Evolutionary conservation across 179 eudicot species (phyloP), one percentile per base, ranked within the genome.

Genomic region (Drosera spatulata): DNA sequence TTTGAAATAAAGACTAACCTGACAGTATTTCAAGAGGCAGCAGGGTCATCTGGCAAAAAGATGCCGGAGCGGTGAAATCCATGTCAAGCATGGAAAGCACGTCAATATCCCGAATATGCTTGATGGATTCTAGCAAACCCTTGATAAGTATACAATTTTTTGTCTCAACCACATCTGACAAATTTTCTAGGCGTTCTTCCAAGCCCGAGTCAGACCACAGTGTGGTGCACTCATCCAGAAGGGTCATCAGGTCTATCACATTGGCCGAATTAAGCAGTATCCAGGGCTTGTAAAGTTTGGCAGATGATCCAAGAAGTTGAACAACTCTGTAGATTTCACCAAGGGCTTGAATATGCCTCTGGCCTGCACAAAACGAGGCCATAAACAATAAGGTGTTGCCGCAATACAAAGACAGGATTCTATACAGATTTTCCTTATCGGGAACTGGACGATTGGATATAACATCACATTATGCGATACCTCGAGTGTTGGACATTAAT

Each of bases 241-340:
- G 70, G 53, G 59, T 59, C 57, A 51, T 63, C 7, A 83, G 55
- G 57, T 53, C 62, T 43, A 66, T 40, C n/a, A 56, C 56, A 54
- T 77, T 68, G 63, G 53, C 63, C 65, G 57, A 53, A 41, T 71
- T 69, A n/a, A 66, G 65, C 40, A 78, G 66, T 46, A 75, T 69
- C 94, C 96, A 88, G 43, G 91, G 88, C 71, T 72, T 82, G 77
- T 71, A 85, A 54, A 91, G 69, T 68, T 78, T 74, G 43, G 73
- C 77, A 50, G 97, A 83, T 52, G 82, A 62, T 66, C 70, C 79
- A 56, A 91, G 75, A 53, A 88, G 73, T 56, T 77, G 65, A 38
- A 76, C 80, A 41, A 74, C 85, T 72, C 86, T 88, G 66, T 80
- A 85, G 65, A 91, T 75, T 74, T 91, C 96, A 69, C 86, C 97